Evolutionary conservation across 2,329 filamentous ascomycete species (phyloP).

Genomic region (Bipolaris gigantea): DNA sequence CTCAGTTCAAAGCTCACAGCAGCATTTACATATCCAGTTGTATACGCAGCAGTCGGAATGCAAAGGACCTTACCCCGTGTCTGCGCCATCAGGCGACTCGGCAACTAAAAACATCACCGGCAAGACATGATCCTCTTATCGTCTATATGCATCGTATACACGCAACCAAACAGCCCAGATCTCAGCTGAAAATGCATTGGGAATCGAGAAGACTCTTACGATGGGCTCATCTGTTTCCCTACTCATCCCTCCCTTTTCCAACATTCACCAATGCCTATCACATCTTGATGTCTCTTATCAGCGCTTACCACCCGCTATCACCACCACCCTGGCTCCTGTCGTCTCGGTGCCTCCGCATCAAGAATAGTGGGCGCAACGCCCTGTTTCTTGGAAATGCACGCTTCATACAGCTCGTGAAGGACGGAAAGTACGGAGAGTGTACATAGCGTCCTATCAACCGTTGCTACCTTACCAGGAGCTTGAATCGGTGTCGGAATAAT

Average conservation of each 20-base stretch:
- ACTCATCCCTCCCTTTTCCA: no score
- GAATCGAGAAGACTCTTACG: not conserved
- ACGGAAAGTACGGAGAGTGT: not conserved
- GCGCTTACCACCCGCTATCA: slow-evolving; percentile 7
- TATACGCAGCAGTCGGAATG: not conserved
- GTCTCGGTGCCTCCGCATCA: slow-evolving; percentile 3
- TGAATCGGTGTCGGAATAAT: not conserved
- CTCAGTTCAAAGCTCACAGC: not conserved
- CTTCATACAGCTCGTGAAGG: not conserved
- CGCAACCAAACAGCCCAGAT: no score
- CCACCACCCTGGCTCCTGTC: slow-evolving; percentile 1
- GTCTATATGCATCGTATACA: no score
- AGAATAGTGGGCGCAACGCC: not conserved
- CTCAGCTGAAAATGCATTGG: no score
- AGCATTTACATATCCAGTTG: not conserved
- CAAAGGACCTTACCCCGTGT: not conserved
- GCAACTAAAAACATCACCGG: not conserved
- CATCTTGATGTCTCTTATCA: slow-evolving; percentile 11
- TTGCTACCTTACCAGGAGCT: not conserved
- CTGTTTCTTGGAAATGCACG: slow-evolving; percentile 1
- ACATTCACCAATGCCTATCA: slow-evolving; percentile 7
- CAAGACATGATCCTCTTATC: no score
- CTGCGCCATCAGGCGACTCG: not conserved
- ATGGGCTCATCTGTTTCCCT: not conserved
- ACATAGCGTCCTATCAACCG: slow-evolving; percentile 5